Evolutionary conservation across 441 rosid genomes (phyloP).

Genomic region (Eruca vesicaria): DNA sequence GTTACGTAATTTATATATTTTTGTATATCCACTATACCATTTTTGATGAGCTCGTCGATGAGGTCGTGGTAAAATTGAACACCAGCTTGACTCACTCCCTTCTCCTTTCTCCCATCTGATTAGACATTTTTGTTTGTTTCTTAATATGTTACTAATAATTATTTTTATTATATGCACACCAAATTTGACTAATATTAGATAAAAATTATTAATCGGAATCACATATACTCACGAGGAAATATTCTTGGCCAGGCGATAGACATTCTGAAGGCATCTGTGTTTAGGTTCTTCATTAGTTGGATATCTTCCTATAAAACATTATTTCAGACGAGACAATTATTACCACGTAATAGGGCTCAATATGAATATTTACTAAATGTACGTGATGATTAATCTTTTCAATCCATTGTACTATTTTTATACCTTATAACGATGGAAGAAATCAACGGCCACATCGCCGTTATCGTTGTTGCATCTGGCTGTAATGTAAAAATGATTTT

Average conservation of each 20-base stretch:
- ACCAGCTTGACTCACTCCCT: slow-evolving; percentile 26
- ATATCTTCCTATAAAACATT: slow-evolving; percentile 34
- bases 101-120: slow-evolving; percentile 37
- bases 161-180: background rate
- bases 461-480: slow-evolving; percentile 18
- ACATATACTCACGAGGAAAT: slow-evolving; percentile 29
- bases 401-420: background rate
- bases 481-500: background rate
- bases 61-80: slow-evolving; percentile 33
- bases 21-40: slow-evolving; percentile 20
- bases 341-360: background rate
- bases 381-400: background rate
- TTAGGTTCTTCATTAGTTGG: slow-evolving; percentile 33
- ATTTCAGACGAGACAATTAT: slow-evolving; percentile 10
- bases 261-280: slow-evolving; percentile 35
- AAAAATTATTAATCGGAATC: background rate
- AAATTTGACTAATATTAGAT: background rate
- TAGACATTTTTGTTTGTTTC: background rate
- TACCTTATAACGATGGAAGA: slow-evolving; percentile 40
- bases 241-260: slow-evolving; percentile 38
- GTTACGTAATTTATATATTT: background rate
- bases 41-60: slow-evolving; percentile 22
- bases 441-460: no score
- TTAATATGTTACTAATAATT: background rate
- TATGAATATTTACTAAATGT: background rate